Evolutionary conservation across 2,329 filamentous ascomycete species (phyloP).

Genomic region (Graphilbum ipis-grandicollis): DNA sequence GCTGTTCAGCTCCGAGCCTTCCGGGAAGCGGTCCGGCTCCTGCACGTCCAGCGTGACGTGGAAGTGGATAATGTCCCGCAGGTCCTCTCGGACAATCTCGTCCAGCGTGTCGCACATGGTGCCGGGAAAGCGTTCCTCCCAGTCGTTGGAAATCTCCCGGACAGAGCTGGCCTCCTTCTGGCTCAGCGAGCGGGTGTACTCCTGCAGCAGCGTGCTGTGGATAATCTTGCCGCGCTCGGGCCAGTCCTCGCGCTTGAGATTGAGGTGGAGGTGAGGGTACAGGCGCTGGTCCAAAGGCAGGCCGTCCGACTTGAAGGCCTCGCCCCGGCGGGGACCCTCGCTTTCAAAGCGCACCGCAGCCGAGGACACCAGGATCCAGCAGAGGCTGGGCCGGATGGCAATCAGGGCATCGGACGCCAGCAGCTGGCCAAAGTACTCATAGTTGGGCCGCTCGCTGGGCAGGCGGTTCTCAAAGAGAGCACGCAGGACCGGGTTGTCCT

Average conservation of each 20-base stretch:
- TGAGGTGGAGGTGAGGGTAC: conserved; percentile 39
- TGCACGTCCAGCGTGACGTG: conserved; percentile 42
- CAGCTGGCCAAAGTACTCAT: conserved; percentile 42
- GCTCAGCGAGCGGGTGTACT: conserved; percentile 36
- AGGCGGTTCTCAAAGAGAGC: conserved; percentile 40
- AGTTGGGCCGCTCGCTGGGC: conserved; percentile 41
- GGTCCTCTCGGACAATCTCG: conserved; percentile 27
- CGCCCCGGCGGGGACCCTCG: conserved; percentile 17
- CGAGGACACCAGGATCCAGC: conserved; percentile 41
- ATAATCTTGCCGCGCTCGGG: conserved; percentile 26
- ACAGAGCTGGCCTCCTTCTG: conserved; percentile 38
- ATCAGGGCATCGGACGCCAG: conserved; percentile 35
- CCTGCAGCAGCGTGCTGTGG: conserved; percentile 32
- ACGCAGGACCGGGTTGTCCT: conserved; percentile 45
- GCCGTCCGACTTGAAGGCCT: conserved; percentile 24
- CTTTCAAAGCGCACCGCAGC: conserved; percentile 31
- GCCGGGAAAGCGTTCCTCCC: conserved; percentile 38
- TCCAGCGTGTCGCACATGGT: conserved; percentile 34
- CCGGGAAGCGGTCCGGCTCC: conserved; percentile 37
- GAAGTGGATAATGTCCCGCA: conserved; percentile 42
- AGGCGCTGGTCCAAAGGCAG: conserved; percentile 23
- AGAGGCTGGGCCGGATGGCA: conserved; percentile 36
- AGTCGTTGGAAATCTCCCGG: conserved; percentile 33
- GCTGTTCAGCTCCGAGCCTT: conserved; percentile 40
- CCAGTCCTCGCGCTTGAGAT: conserved; percentile 31